Percentiles rank a stretch among this genome's conserved stretches.
Conservation (phyloP, 176 grass and related monocot genomes). For the Rhynchospora pubera region DNA sequence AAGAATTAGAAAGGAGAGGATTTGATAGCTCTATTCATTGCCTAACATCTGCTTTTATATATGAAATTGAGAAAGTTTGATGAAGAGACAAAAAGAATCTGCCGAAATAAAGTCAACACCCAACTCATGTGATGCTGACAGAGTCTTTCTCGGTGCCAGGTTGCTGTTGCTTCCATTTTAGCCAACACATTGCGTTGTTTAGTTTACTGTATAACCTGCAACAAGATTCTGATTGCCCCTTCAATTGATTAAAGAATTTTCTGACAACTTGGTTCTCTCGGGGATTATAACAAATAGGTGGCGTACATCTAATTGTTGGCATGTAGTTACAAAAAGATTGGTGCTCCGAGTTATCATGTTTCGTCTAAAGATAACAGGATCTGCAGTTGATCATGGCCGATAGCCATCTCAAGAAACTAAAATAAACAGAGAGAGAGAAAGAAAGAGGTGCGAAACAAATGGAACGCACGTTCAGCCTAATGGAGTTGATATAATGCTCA, state of each 20-base stretch:
- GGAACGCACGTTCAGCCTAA: no score
- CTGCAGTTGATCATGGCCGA: no score
- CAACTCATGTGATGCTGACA: neutral
- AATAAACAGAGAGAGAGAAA: no score
- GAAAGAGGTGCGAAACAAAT: no score
- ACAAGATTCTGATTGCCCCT: neutral
- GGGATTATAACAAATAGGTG: neutral
- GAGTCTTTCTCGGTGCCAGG: neutral
- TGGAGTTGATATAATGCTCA: no score
- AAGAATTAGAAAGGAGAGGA: neutral
- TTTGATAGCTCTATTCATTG: neutral
- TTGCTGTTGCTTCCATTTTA: neutral
- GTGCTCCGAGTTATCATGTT: no score
- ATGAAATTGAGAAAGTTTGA: neutral
- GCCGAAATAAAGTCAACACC: neutral
- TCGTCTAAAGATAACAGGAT: no score
- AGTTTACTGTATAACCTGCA: neutral
- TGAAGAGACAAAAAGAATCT: neutral
- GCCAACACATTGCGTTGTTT: neutral
- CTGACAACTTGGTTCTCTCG: neutral
- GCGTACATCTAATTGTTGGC: neutral
- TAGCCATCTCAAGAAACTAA: no score
- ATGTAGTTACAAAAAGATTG: no score
- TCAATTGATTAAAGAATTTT: neutral
- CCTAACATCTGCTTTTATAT: conserved; percentile 2